Evolutionary conservation across 139 green algal species (phyloP).

Genomic region (Dunaliella primolecta): DNA sequence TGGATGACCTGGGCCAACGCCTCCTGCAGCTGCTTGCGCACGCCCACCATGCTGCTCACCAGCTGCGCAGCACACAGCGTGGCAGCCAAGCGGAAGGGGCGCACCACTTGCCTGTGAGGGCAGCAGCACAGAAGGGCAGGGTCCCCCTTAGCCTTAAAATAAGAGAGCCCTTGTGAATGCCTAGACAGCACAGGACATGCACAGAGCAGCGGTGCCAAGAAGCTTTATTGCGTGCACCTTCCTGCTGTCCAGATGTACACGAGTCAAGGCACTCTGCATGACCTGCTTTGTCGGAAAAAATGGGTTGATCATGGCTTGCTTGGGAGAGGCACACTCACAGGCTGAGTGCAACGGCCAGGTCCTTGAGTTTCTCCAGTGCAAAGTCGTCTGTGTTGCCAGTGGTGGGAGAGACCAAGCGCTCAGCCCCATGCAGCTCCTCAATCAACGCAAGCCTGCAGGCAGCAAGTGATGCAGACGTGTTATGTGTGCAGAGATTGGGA

Average conservation of each 20-base stretch:
- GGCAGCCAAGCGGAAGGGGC: slow-evolving; percentile 18
- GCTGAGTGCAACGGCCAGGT: slow-evolving; percentile 5
- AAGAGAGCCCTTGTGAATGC: no score
- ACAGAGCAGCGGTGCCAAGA: no score
- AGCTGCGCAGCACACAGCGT: slow-evolving; percentile 16
- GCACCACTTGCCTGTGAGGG: background rate
- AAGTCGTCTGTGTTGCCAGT: slow-evolving; percentile 9
- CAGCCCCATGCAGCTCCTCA: slow-evolving; percentile 16
- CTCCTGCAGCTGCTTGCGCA: background rate
- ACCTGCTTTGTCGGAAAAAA: no score
- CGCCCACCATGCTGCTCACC: slow-evolving; percentile 10
- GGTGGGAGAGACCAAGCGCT: slow-evolving; percentile 5
- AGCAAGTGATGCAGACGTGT: background rate
- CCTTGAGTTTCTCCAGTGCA: slow-evolving; percentile 7
- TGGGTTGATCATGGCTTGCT: no score
- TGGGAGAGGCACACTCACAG: no score
- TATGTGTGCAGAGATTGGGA: background rate
- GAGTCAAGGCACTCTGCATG: background rate
- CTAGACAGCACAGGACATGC: no score
- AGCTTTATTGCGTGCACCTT: background rate
- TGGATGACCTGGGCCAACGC: background rate
- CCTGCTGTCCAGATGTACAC: background rate
- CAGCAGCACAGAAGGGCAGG: no score
- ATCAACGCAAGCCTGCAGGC: background rate
- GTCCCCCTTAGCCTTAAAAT: no score